Evolutionary conservation across 805 yeast genomes (phyloP).

Genomic region (Candida quercuum): DNA sequence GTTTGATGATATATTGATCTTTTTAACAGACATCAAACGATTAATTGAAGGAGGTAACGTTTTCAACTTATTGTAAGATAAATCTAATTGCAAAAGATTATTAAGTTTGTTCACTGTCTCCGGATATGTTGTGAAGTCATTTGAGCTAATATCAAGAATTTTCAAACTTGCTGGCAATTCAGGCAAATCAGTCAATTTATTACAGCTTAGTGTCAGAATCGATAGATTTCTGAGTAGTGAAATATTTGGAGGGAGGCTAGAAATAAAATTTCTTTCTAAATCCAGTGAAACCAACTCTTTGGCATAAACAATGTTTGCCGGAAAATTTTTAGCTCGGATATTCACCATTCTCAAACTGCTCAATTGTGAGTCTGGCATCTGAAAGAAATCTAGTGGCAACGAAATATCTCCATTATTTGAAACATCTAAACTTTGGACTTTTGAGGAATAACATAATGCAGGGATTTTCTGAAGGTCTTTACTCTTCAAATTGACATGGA

Average conservation of each 20-base stretch:
- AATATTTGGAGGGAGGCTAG: constrained; percentile 53
- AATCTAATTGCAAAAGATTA: constrained; percentile 60
- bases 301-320: constrained; percentile 67
- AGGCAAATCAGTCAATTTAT: constrained; percentile 62
- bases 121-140: constrained; percentile 59
- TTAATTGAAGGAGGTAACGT: constrained; percentile 57
- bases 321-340: constrained; percentile 71
- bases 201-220: constrained; percentile 65
- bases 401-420: constrained; percentile 83
- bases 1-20: constrained; percentile 73
- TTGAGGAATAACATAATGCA: constrained; percentile 73
- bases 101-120: constrained; percentile 56
- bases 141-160: constrained; percentile 73
- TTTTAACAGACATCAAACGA: constrained; percentile 53
- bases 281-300: constrained; percentile 61
- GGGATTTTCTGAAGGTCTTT: constrained; percentile 82
- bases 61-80: constrained; percentile 74
- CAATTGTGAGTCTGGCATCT: constrained; percentile 65
- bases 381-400: constrained; percentile 81
- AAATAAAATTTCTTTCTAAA: constrained; percentile 73
- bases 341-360: constrained; percentile 61
- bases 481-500: constrained; percentile 66
- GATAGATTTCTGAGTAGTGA: constrained; percentile 49
- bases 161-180: constrained; percentile 47
- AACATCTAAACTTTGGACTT: constrained; percentile 75